phyloP scores from a whole-genome alignment of 1,284 basidiomycete species.

The Malassezia brasiliensis region DNA sequence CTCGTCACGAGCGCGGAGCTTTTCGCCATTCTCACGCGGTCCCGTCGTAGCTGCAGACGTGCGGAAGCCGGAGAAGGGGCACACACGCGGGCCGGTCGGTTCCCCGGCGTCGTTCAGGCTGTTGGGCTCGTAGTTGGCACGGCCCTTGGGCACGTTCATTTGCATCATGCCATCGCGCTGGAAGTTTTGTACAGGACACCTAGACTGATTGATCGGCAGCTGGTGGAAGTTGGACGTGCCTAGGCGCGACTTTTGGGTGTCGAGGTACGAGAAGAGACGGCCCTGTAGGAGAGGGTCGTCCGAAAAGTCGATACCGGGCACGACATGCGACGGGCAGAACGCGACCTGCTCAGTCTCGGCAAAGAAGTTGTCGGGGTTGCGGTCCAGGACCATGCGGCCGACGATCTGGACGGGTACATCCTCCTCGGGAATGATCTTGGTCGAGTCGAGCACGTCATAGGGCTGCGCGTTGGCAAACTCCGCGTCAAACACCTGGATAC shows the following conservation, averaged over 20 bases:
- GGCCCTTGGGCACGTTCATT: conserved; percentile 17
- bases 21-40: conserved; percentile 8
- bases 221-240: conserved; percentile 70
- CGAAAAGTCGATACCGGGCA: conserved; percentile 78
- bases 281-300: conserved; percentile 83
- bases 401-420: conserved; percentile 74
- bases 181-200: conserved; percentile 67
- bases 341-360: conserved; percentile 56
- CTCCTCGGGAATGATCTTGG: conserved; percentile 51
- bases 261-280: conserved; percentile 76
- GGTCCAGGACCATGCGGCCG: conserved; percentile 75
- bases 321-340: conserved; percentile 72
- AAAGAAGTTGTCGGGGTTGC: conserved; percentile 63
- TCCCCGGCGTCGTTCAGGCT: conserved; percentile 9
- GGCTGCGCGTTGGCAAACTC: conserved; percentile 5
- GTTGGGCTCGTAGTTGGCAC: conserved; percentile 16
- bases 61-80: conserved; percentile 3
- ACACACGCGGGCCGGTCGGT: conserved; percentile 4
- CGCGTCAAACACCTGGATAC: conserved; percentile 9
- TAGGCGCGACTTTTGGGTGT: conserved; percentile 53
- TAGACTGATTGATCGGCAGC: conserved; percentile 75
- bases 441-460: conserved; percentile 71
- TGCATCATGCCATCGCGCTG: conserved; percentile 53
- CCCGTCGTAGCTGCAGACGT: conserved; percentile 1
- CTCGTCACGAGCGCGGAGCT: conserved; percentile 13